These are phyloP conservation scores for Podila epigama DNA, from an alignment of 192 early-diverging fungal genomes.

Conservation along the genomic window DNA sequence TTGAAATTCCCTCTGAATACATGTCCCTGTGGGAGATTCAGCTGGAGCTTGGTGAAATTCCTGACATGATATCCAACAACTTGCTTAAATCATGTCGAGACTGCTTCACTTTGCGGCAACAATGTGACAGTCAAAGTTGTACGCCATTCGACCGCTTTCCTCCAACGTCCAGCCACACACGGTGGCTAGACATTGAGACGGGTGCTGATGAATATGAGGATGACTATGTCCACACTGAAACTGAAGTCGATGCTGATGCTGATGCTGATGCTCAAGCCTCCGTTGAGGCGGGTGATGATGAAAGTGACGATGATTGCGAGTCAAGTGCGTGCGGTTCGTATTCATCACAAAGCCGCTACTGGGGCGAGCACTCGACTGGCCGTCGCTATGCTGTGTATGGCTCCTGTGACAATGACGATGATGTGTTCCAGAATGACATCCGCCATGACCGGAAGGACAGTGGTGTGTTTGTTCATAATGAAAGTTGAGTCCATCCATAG, in stretches of 20 bases:
- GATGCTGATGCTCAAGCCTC: no score
- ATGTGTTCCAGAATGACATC: background rate
- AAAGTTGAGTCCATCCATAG: background rate
- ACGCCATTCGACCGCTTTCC: background rate
- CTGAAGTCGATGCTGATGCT: no score
- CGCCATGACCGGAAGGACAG: slow-evolving; percentile 38
- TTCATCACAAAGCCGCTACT: background rate
- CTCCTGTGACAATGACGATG: background rate
- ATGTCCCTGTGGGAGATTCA: slow-evolving; percentile 32
- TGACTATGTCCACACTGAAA: no score
- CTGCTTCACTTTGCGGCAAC: background rate
- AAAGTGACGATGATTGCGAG: background rate
- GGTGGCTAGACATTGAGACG: background rate
- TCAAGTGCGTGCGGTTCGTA: background rate
- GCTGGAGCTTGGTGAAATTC: slow-evolving; percentile 35
- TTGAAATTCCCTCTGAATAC: background rate
- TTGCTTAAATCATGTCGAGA: slow-evolving; percentile 17
- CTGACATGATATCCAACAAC: slow-evolving; percentile 40
- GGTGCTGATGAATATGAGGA: background rate
- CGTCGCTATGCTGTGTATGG: background rate
- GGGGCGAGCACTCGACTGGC: background rate
- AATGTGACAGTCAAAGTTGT: background rate
- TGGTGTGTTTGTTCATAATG: slow-evolving; percentile 18
- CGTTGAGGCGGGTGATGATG: background rate
- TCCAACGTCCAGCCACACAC: background rate